Evolutionary conservation across 768 basidiomycete genomes (phyloP).

Genomic region (Leucocoprinus birnbaumii): DNA sequence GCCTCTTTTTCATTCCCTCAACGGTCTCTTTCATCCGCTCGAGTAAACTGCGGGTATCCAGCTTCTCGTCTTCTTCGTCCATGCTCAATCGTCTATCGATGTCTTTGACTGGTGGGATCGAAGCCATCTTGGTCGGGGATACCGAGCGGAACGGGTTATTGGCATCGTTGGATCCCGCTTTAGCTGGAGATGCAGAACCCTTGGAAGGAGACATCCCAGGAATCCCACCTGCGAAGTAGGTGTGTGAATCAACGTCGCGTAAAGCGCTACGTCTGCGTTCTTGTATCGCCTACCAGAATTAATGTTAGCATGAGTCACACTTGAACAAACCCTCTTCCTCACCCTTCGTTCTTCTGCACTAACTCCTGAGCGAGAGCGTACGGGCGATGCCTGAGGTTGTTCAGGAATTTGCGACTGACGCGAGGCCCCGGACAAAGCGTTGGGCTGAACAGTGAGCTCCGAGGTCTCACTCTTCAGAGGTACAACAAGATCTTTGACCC

Average conservation of each 20-base stretch:
- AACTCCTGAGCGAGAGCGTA: conserved; percentile 20
- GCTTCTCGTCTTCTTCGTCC: conserved; percentile 29
- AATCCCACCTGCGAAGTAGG: conserved; percentile 48
- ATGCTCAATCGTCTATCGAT: conserved; percentile 13
- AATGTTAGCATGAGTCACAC: conserved; percentile 16
- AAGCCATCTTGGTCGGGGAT: conserved; percentile 6
- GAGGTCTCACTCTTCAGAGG: conserved; percentile 20
- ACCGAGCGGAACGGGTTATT: conserved; percentile 14
- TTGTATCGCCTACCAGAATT: conserved; percentile 43
- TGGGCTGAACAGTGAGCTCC: conserved; percentile 2
- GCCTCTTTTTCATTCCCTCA: conserved; percentile 43
- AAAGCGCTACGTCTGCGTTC: conserved; percentile 62
- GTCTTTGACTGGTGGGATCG: conserved; percentile 13
- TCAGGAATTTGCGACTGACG: conserved; percentile 1
- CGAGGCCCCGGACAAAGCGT: background rate
- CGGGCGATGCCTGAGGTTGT: conserved; percentile 11
- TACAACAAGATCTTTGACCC: conserved; percentile 51
- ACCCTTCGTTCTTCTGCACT: conserved; percentile 44
- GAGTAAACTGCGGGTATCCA: conserved; percentile 39
- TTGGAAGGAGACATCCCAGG: conserved; percentile 46
- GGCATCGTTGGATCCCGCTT: conserved; percentile 11
- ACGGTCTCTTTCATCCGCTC: conserved; percentile 49
- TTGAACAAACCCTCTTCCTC: conserved; percentile 19
- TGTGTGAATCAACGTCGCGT: conserved; percentile 37
- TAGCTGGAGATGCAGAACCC: conserved; percentile 16